Evolutionary conservation across 352 stramenopile genomes (phyloP).

Genomic region (Pythium grandisporangium): DNA sequence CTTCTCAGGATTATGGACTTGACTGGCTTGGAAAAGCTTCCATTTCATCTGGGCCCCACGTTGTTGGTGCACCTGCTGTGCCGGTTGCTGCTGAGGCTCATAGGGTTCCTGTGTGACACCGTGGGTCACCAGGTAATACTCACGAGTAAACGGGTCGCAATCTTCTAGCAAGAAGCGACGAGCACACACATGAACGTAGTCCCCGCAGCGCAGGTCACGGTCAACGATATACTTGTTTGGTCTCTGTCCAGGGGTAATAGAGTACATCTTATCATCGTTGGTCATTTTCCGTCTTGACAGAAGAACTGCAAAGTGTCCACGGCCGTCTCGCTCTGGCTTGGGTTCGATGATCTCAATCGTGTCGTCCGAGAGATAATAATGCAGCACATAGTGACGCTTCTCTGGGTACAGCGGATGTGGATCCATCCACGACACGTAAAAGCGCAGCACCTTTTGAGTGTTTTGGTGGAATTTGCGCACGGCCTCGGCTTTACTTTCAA

Average conservation of each 20-base stretch:
- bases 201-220: conserved; percentile 75
- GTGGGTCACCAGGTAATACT: conserved; percentile 80
- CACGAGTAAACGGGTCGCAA: conserved; percentile 87
- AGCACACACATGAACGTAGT: conserved; percentile 79
- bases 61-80: too few species aligned
- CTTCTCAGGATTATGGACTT: neutral
- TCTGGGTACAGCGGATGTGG: conserved; percentile 84
- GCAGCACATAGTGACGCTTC: conserved; percentile 80
- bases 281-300: conserved; percentile 66
- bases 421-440: conserved; percentile 91
- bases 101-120: conserved; percentile 74
- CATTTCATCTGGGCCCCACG: conserved; percentile 33
- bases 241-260: too few species aligned
- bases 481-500: conserved; percentile 27
- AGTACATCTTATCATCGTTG: conserved; percentile 16
- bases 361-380: conserved; percentile 91
- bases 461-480: conserved; percentile 70
- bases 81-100: conserved; percentile 14
- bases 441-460: conserved; percentile 84
- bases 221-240: conserved; percentile 38
- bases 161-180: conserved; percentile 83
- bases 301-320: conserved; percentile 70
- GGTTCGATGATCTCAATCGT: conserved; percentile 87
- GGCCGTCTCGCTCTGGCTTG: conserved; percentile 32
- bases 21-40: conserved; percentile 37